A percentile compares a stretch with the other conserved stretches of the same genome.
Evolutionary conservation across 176 grass and related monocot genomes (phyloP).

Genomic region (Carex cristatella): DNA sequence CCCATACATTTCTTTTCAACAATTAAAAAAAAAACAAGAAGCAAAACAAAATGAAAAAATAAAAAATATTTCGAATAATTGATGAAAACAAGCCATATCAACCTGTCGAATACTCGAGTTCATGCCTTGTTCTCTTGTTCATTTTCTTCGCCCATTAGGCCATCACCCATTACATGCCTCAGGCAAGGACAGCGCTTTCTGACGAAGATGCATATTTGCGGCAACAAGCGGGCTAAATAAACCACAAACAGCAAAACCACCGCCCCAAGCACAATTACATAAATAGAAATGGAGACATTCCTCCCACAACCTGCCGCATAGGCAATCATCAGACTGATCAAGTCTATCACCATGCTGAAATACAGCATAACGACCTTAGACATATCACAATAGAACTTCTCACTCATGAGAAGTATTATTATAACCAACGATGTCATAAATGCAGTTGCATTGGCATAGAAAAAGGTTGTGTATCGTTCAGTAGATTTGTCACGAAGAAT

Average conservation of each 20-base stretch:
- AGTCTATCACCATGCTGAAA: constrained; percentile 32
- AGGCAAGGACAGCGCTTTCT: not conserved
- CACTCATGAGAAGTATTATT: constrained; percentile 39
- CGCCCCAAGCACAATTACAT: constrained; percentile 27
- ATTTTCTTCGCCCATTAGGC: too few relatives aligned
- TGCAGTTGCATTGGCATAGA: constrained; percentile 47
- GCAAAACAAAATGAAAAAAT: not conserved
- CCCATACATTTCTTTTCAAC: too few relatives aligned
- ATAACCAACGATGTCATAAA: constrained; percentile 55
- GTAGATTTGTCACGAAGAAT: constrained; percentile 9
- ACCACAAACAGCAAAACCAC: constrained; percentile 34
- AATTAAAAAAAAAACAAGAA: not conserved
- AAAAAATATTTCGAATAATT: not conserved
- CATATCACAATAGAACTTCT: constrained; percentile 8
- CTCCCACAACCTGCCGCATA: constrained; percentile 42
- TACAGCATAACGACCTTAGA: constrained; percentile 33
- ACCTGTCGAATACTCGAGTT: not conserved
- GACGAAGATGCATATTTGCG: not conserved
- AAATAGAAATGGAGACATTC: constrained; percentile 25
- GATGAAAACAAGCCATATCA: not conserved
- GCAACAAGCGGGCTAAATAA: not conserved
- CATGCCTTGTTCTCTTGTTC: too few relatives aligned
- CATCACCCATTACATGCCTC: too few relatives aligned
- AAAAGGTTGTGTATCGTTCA: constrained; percentile 38
- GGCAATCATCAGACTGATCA: constrained; percentile 53